Evolutionary conservation across 768 basidiomycete genomes (phyloP), one percentile per base, ranked within the genome.

Genomic region (Phylloporus scabripes): DNA sequence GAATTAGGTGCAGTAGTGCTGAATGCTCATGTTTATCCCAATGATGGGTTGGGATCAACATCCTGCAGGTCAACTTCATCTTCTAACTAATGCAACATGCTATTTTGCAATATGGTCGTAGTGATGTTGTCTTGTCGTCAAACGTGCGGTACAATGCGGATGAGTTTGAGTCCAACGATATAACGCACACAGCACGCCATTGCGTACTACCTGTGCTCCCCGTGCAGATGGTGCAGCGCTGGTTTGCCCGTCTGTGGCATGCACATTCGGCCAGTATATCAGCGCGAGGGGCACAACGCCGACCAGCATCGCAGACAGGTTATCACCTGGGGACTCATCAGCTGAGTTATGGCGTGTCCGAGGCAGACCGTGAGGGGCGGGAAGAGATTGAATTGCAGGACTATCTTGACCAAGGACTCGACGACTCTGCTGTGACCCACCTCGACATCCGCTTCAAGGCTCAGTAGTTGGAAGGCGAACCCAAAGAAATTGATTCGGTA

Each of bases 281-380:
- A 77, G 12, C 56, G 60, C 5, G 69, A 72, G 12, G 44, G 46
- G 5, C 58, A 52, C 14, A 55, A 57, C 21, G 20, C 57, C 1
- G 45, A 52, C 26, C 52, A 65, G 55, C 37, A 66, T 54, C 60
- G 64, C 46, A 54, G 57, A 31, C 60, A 55, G 3, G 60, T 64
- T 42, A 59, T 72, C 0, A 85, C 85, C 1, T 90, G 89, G 87
- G 85, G 83, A 0, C 65, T 90, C 44, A 87, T 87, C 3, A 82
- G 24, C 4, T 26, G 8, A 7, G 80, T 50, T 87, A 82, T 64
- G 82, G 76, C 9, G 58, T 80, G 61, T 64, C 65, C 43, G 60
- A 55, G 45, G 63, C 26, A 51, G 69, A 52, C 68, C 72, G 43
- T 48, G 70, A 54, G 26, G 26, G 56, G 7, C 55, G 47, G 12